phyloP scores from a whole-genome alignment of 139 green algal genomes.

The Volvox reticuliferus region DNA sequence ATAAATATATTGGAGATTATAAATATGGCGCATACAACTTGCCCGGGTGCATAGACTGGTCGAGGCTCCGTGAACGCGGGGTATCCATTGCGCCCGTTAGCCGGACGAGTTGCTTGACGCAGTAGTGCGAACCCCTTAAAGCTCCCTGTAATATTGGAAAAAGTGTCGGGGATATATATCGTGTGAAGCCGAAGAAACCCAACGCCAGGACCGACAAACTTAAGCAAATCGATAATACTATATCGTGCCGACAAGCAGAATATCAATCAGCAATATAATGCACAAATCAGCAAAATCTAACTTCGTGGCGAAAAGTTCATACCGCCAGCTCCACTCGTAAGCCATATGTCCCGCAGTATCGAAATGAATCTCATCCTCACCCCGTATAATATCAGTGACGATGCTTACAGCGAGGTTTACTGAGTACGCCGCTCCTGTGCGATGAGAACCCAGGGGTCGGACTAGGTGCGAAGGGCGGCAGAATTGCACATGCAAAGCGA shows the following conservation, averaged over 20 bases:
- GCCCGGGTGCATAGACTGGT: constrained; percentile 68
- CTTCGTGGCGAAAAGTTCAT: constrained; percentile 4
- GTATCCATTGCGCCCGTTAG: constrained; percentile 41
- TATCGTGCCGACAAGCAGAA: neutral
- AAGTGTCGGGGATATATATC: neutral
- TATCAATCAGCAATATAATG: neutral
- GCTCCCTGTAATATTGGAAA: constrained; percentile 45
- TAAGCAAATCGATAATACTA: too few species aligned
- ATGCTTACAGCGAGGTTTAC: constrained; percentile 63
- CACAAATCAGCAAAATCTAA: neutral
- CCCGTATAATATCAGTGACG: constrained; percentile 66
- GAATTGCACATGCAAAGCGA: neutral
- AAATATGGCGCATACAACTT: constrained; percentile 11
- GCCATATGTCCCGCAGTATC: neutral
- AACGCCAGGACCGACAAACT: neutral
- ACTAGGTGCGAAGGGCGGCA: neutral
- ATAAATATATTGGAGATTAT: too few species aligned
- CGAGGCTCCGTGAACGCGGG: constrained; percentile 50
- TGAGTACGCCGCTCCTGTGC: constrained; percentile 58
- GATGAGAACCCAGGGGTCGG: neutral
- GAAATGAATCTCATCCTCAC: neutral
- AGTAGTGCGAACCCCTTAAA: constrained; percentile 75
- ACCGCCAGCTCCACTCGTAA: neutral
- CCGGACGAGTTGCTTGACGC: constrained; percentile 48
- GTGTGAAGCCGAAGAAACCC: neutral